These are phyloP conservation scores for Astrocystis sublimbata DNA, from an alignment of 495 filamentous ascomycete species.

Conservation along the genomic window DNA sequence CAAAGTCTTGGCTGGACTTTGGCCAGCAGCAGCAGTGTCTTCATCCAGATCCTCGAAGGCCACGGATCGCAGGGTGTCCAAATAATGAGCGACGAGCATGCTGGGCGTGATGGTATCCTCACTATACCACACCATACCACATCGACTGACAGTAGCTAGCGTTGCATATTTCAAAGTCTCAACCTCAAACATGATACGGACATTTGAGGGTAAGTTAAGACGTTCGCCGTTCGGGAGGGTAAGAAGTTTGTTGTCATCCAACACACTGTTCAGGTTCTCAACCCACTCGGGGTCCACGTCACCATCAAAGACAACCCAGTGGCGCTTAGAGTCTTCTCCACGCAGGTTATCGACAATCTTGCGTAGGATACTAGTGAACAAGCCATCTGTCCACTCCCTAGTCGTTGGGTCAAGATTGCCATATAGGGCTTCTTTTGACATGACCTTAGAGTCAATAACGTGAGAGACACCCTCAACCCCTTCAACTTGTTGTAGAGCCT, in stretches of 20 bases:
- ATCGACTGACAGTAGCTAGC: conserved; percentile 94
- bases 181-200: conserved; percentile 99
- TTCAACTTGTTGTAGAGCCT: conserved; percentile 88
- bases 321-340: conserved; percentile 91
- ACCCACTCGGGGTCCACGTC: conserved; percentile 99
- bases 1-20: conserved; percentile 72
- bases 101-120: conserved; percentile 89
- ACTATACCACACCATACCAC: conserved; percentile 99
- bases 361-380: conserved; percentile 95
- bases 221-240: conserved; percentile 97
- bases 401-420: conserved; percentile 95
- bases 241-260: conserved; percentile 97
- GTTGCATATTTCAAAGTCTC: conserved; percentile 98
- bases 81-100: conserved; percentile 92
- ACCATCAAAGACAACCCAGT: conserved; percentile 99
- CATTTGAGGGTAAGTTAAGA: conserved; percentile 88
- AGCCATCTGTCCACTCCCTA: conserved; percentile 95
- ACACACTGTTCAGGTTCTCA: conserved; percentile 97
- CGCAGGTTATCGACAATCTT: conserved; percentile 99
- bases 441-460: conserved; percentile 98
- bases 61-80: conserved; percentile 75
- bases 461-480: conserved; percentile 91
- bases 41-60: conserved; percentile 94
- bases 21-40: conserved; percentile 78
- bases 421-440: conserved; percentile 97